A percentile compares a stretch with the other conserved stretches of the same genome.
Evolutionary conservation across 1,284 basidiomycete species (phyloP).

Genomic region (Cryptococcus jaspeensis): DNA sequence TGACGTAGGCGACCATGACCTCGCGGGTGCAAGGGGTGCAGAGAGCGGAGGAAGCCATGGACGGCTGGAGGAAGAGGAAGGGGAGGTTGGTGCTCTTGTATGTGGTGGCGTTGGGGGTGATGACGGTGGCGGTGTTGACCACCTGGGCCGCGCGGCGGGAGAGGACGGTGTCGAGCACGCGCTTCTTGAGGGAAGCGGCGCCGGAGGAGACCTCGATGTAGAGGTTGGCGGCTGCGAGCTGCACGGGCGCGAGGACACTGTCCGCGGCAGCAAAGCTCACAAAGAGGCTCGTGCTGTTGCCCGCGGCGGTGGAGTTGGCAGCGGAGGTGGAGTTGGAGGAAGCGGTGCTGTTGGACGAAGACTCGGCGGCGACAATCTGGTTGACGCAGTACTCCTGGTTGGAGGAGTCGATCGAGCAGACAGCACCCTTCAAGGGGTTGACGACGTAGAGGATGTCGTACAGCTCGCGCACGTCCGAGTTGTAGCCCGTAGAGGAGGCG

Average conservation of each 20-base stretch:
- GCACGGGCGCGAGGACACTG: constrained; percentile 25
- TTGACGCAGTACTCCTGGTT: constrained; percentile 65
- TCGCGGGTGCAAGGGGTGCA: constrained; percentile 79
- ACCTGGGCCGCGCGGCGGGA: constrained; percentile 27
- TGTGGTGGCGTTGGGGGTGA: constrained; percentile 65
- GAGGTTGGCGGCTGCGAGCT: constrained; percentile 42
- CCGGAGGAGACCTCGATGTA: constrained; percentile 33
- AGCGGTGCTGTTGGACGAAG: constrained; percentile 19
- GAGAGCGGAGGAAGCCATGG: constrained; percentile 57
- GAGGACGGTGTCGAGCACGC: constrained; percentile 27
- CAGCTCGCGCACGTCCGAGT: constrained; percentile 56
- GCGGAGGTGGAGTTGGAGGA: constrained; percentile 20
- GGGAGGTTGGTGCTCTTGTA: constrained; percentile 65
- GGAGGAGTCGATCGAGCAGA: constrained; percentile 70
- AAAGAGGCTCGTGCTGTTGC: constrained; percentile 20
- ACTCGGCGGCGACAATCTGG: constrained; percentile 46
- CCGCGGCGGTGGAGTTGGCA: constrained; percentile 23
- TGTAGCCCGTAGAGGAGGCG: constrained; percentile 52
- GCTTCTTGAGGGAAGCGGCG: constrained; percentile 27
- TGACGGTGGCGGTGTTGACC: constrained; percentile 39
- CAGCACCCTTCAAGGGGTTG: constrained; percentile 62
- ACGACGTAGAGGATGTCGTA: constrained; percentile 80
- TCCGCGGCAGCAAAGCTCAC: constrained; percentile 17
- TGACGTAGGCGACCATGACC: constrained; percentile 70
- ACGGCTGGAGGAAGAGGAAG: constrained; percentile 72